Conservation (phyloP, 495 filamentous ascomycete species). For the Collariella sp. region DNA sequence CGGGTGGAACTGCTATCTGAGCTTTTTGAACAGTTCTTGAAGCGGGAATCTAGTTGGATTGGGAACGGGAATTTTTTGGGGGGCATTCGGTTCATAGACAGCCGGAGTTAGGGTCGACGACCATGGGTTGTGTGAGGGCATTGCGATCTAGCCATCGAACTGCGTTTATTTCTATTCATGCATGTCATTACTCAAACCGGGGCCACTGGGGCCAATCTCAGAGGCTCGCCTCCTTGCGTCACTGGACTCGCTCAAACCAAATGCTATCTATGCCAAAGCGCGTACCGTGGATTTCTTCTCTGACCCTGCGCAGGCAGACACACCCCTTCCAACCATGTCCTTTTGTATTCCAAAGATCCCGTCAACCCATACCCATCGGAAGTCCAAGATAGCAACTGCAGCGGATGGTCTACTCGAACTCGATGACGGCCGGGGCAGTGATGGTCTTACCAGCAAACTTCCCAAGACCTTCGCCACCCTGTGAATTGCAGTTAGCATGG, state of each 20-base stretch:
- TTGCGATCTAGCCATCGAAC: not conserved
- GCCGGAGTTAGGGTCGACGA: not conserved
- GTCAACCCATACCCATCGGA: not conserved
- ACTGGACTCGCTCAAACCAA: no score
- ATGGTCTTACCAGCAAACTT: constrained; percentile 66
- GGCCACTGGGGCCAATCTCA: no score
- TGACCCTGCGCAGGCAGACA: no score
- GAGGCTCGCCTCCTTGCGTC: no score
- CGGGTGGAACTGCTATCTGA: constrained; percentile 97
- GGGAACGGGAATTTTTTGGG: not conserved
- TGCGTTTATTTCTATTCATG: constrained; percentile 1
- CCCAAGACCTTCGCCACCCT: constrained; percentile 88
- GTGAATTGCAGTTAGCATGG: constrained; percentile 25
- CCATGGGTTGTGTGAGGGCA: not conserved
- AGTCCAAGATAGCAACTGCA: not conserved
- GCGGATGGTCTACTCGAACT: constrained; percentile 23
- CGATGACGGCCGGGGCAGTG: constrained; percentile 65
- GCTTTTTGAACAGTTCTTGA: constrained; percentile 58
- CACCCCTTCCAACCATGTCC: no score
- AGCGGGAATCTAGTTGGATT: not conserved
- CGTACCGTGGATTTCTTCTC: no score
- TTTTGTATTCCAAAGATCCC: not conserved
- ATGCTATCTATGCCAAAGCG: not conserved
- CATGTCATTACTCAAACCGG: not conserved
- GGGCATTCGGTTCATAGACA: not conserved